These are phyloP conservation scores for Aspergillus fumigatiaffinis DNA, from an alignment of 2,329 filamentous ascomycete genomes.

Conservation along the genomic window DNA sequence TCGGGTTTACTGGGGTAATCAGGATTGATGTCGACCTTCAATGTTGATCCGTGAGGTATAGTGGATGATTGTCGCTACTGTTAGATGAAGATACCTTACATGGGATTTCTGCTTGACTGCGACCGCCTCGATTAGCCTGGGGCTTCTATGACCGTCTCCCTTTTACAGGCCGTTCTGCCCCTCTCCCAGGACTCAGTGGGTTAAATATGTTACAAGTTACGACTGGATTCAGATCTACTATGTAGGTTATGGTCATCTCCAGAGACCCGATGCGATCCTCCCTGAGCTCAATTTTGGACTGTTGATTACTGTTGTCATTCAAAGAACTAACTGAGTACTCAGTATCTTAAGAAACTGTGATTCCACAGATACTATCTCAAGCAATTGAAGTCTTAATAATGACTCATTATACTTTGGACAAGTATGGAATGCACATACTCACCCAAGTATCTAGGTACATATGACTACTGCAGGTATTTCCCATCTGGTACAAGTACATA, in stretches of 20 bases:
- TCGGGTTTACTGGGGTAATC: background rate
- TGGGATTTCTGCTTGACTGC: background rate
- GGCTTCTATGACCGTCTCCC: background rate
- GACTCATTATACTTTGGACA: background rate
- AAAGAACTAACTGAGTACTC: no score
- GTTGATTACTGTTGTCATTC: background rate
- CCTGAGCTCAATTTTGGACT: no score
- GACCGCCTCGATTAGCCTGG: background rate
- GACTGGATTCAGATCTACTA: no score
- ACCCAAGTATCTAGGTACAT: background rate
- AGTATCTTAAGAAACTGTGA: background rate
- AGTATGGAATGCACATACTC: background rate
- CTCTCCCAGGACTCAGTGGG: background rate
- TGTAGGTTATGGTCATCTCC: no score
- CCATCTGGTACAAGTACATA: conserved; percentile 10
- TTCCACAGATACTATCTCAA: background rate
- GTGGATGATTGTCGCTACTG: background rate
- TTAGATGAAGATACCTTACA: background rate
- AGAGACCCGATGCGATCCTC: no score
- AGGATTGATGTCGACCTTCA: background rate
- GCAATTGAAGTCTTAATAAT: background rate
- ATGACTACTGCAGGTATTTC: conserved; percentile 16
- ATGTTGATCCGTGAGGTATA: background rate
- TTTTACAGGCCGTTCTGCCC: background rate
- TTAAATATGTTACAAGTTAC: background rate